phyloP scores from a whole-genome alignment of 768 basidiomycete species.

The Lanmaoa rubissima region DNA sequence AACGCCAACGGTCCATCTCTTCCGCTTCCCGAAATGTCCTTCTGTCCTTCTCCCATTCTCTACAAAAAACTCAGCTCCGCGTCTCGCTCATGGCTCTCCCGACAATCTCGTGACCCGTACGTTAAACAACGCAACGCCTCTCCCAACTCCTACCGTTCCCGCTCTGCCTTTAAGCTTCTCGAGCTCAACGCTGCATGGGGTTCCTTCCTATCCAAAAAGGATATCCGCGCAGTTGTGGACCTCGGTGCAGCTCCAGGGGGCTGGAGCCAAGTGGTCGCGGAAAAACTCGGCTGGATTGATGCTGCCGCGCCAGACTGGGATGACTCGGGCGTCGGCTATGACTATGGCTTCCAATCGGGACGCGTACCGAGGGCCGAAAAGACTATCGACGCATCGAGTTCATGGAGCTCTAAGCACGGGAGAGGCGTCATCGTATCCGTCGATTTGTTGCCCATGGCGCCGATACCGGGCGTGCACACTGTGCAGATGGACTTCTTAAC shows the following conservation, averaged over 20 bases:
- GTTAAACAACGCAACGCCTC: conserved; percentile 53
- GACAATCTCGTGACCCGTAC: conserved; percentile 71
- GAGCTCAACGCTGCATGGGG: conserved; percentile 65
- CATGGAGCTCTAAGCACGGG: conserved; percentile 29
- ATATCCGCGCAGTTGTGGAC: conserved; percentile 72
- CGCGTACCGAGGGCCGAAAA: neutral
- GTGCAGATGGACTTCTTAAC: conserved; percentile 80
- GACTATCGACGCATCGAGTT: neutral
- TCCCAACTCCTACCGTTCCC: conserved; percentile 63
- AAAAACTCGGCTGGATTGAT: conserved; percentile 53
- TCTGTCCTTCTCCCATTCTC: conserved; percentile 35
- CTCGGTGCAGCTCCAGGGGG: conserved; percentile 92
- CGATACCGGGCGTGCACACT: conserved; percentile 69
- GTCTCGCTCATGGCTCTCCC: conserved; percentile 60
- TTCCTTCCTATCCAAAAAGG: conserved; percentile 47
- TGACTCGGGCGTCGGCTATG: neutral
- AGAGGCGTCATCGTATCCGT: conserved; percentile 64
- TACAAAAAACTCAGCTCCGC: conserved; percentile 38
- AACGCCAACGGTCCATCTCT: conserved; percentile 7
- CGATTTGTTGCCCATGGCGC: conserved; percentile 71
- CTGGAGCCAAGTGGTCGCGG: conserved; percentile 85
- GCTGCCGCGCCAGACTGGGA: neutral
- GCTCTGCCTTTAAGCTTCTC: conserved; percentile 90
- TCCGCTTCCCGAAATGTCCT: conserved; percentile 26
- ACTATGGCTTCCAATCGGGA: neutral